Evolutionary conservation across 495 filamentous ascomycete species (phyloP).

Genomic region (Parathielavia appendiculata): DNA sequence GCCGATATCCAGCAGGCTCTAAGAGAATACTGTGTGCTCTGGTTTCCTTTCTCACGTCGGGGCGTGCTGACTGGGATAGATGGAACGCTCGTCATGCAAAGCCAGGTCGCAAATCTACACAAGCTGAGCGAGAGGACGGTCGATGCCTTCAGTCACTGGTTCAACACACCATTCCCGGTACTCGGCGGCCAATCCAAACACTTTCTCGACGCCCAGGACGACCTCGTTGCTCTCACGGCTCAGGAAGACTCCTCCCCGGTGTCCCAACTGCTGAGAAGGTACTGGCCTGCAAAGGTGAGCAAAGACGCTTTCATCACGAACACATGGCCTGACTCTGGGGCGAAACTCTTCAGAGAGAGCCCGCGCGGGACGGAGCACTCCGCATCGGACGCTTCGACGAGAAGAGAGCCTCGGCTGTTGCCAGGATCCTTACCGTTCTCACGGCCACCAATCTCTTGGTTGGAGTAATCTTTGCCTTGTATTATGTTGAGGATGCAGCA

Average conservation of each 20-base stretch:
- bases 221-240: background rate
- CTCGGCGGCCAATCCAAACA: background rate
- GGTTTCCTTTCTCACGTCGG: no score
- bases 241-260: background rate
- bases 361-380: background rate
- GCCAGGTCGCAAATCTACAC: background rate
- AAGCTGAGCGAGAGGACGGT: background rate
- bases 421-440: background rate
- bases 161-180: background rate
- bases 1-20: background rate
- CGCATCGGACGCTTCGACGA: background rate
- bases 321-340: no score
- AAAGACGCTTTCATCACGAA: no score
- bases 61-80: background rate
- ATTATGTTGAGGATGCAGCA: background rate
- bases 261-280: background rate
- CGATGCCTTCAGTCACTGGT: background rate
- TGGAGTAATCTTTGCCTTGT: background rate
- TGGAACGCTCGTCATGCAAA: background rate
- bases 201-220: constrained; percentile 1
- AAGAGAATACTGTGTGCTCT: background rate
- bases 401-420: background rate
- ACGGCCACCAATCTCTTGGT: background rate
- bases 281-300: background rate
- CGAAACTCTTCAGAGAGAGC: background rate